phyloP scores from a whole-genome alignment of 345 rosid species.

The Gossypium turneri region DNA sequence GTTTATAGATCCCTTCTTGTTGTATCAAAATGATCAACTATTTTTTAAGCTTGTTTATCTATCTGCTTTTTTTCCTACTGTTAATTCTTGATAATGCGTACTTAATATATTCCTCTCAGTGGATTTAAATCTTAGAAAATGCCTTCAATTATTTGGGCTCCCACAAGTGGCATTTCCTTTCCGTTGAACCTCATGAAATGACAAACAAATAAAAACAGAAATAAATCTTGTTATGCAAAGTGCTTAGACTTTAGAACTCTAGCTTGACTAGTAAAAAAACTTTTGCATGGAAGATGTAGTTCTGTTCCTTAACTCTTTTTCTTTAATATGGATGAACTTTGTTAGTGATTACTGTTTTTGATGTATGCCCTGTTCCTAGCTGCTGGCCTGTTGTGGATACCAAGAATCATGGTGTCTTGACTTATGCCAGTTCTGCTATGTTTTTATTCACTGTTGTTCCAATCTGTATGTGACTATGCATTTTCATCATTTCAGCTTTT shows the following conservation, averaged over 20 bases:
- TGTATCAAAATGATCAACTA: not conserved
- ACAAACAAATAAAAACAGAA: not conserved
- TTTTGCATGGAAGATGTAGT: not conserved
- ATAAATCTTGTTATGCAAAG: not conserved
- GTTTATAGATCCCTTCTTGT: not conserved
- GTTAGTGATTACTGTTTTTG: not conserved
- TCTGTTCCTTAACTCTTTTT: not conserved
- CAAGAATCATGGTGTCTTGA: not conserved
- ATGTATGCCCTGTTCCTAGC: not conserved
- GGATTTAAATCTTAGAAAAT: not conserved
- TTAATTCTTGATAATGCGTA: not conserved
- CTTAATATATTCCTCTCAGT: not conserved
- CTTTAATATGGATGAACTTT: not conserved
- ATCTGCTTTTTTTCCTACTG: not conserved
- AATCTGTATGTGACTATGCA: conserved; percentile 14
- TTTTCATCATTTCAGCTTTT: conserved; percentile 50
- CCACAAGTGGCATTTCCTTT: not conserved
- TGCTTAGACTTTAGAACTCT: not conserved
- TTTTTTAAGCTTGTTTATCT: not conserved
- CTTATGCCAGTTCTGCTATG: not conserved
- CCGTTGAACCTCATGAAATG: not conserved
- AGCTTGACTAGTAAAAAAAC: not conserved
- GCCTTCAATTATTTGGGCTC: not conserved
- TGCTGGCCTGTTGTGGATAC: not conserved
- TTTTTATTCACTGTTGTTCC: not conserved